Conservation (phyloP, 305 asterid species). For the Andrographis paniculata region DNA sequence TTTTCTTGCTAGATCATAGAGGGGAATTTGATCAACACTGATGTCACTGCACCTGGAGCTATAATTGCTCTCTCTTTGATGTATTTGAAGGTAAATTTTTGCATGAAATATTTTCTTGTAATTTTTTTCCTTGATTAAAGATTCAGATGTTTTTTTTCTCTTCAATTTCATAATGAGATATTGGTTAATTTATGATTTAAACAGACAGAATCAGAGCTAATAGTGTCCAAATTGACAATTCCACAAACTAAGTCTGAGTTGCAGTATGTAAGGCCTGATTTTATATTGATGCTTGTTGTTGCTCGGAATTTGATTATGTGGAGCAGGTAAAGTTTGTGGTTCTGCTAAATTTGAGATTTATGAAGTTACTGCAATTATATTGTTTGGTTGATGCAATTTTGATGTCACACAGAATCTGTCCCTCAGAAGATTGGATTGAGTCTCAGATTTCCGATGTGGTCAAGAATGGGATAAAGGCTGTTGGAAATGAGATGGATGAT, state of each 20-base stretch:
- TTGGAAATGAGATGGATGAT: slow-evolving; percentile 62
- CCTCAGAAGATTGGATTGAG: slow-evolving; percentile 87
- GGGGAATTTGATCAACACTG: slow-evolving; percentile 65
- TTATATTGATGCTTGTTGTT: slow-evolving; percentile 80
- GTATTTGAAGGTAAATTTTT: slow-evolving; percentile 67
- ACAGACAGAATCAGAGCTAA: slow-evolving; percentile 86
- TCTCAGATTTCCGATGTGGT: slow-evolving; percentile 75
- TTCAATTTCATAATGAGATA: slow-evolving; percentile 4
- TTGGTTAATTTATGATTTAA: slow-evolving; percentile 12
- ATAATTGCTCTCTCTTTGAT: slow-evolving; percentile 80
- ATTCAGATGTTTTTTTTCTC: slow-evolving; percentile 13
- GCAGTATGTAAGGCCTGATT: slow-evolving; percentile 95
- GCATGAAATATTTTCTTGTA: not conserved
- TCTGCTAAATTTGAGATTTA: slow-evolving; percentile 10
- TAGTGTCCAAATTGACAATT: slow-evolving; percentile 69
- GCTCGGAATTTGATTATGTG: slow-evolving; percentile 85
- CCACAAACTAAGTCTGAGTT: slow-evolving; percentile 86
- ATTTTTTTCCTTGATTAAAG: not conserved
- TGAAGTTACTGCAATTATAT: slow-evolving; percentile 4
- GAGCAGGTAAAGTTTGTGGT: slow-evolving; percentile 63
- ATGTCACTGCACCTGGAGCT: slow-evolving; percentile 96
- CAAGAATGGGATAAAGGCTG: slow-evolving; percentile 42
- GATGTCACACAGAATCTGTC: slow-evolving; percentile 39
- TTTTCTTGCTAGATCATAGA: slow-evolving; percentile 54
- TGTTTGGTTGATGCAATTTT: not conserved